Conservation (phyloP, 2,329 filamentous ascomycete genomes). For the Tolypocladium amazonense region DNA sequence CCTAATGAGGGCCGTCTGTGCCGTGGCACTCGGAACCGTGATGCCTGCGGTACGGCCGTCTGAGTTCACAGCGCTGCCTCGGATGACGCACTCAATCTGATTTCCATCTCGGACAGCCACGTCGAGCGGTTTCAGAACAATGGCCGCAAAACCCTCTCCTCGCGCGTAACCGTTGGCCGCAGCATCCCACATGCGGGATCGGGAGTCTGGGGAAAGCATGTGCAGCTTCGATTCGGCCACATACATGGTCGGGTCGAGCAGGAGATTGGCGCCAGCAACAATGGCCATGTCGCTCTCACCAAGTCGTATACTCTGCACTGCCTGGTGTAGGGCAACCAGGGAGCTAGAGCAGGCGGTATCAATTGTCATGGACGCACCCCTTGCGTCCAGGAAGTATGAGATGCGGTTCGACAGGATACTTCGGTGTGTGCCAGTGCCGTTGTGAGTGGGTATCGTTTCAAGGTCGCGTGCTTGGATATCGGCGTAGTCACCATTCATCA, state of each 20-base stretch:
- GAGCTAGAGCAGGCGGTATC: constrained; percentile 42
- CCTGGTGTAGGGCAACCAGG: constrained; percentile 32
- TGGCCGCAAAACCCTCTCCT: constrained; percentile 23
- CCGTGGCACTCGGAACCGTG: constrained; percentile 13
- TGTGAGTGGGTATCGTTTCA: constrained; percentile 22
- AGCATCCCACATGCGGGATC: constrained; percentile 21
- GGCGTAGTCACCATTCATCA: constrained; percentile 23
- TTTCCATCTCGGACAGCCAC: constrained; percentile 32
- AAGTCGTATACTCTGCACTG: constrained; percentile 13
- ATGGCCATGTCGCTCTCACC: constrained; percentile 22
- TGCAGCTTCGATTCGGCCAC: constrained; percentile 3
- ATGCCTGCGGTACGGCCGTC: constrained; percentile 33
- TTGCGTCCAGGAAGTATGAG: constrained; percentile 36
- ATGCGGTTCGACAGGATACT: constrained; percentile 33
- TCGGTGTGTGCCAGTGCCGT: constrained; percentile 29
- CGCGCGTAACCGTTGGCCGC: constrained; percentile 37
- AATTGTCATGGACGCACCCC: constrained; percentile 34
- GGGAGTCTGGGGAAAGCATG: constrained; percentile 6
- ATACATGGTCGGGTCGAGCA: constrained; percentile 18
- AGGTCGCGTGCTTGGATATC: constrained; percentile 17
- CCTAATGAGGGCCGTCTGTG: constrained; percentile 14
- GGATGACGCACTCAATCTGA: constrained; percentile 22
- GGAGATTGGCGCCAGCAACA: constrained; percentile 29
- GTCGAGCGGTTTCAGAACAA: constrained; percentile 33
- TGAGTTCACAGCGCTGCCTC: constrained; percentile 22